Conservation (phyloP, 257 asterid genomes). For the Nicotiana tomentosiformis region DNA sequence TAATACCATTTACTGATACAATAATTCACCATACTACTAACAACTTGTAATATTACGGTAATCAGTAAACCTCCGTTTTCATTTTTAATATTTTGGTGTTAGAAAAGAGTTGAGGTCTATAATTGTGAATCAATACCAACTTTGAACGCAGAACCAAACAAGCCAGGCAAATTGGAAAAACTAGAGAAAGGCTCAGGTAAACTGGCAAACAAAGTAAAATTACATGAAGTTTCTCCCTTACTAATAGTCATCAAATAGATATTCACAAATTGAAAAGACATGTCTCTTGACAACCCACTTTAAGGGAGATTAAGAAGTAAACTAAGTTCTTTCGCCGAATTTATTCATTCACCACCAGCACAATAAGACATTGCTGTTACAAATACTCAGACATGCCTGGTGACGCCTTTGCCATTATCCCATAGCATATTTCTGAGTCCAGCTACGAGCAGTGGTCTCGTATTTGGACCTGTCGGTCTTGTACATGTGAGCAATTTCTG, state of each 20-base stretch:
- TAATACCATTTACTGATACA: no score
- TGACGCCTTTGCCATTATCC: conserved; percentile 30
- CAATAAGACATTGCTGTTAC: conserved; percentile 13
- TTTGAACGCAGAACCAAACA: background rate
- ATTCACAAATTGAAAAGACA: conserved; percentile 36
- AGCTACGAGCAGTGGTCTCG: conserved; percentile 81
- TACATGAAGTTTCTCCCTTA: conserved; percentile 25
- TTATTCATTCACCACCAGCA: conserved; percentile 30
- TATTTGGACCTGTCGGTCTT: conserved; percentile 70
- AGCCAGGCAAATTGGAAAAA: background rate
- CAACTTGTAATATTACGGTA: no score
- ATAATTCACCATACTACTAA: background rate
- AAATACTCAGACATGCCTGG: conserved; percentile 13
- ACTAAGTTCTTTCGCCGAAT: background rate
- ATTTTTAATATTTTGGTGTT: background rate
- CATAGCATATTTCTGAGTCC: conserved; percentile 89
- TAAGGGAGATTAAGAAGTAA: conserved; percentile 8
- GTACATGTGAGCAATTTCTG: conserved; percentile 86
- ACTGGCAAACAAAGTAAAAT: conserved; percentile 11
- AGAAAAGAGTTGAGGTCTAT: background rate
- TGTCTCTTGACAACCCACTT: conserved; percentile 14
- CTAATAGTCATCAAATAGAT: conserved; percentile 23
- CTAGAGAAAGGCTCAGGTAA: background rate
- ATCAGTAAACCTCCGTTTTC: background rate
- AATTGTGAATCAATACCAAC: background rate